Evolutionary conservation across 768 basidiomycete genomes (phyloP).

Genomic region (Holtermanniella nyarrowii): DNA sequence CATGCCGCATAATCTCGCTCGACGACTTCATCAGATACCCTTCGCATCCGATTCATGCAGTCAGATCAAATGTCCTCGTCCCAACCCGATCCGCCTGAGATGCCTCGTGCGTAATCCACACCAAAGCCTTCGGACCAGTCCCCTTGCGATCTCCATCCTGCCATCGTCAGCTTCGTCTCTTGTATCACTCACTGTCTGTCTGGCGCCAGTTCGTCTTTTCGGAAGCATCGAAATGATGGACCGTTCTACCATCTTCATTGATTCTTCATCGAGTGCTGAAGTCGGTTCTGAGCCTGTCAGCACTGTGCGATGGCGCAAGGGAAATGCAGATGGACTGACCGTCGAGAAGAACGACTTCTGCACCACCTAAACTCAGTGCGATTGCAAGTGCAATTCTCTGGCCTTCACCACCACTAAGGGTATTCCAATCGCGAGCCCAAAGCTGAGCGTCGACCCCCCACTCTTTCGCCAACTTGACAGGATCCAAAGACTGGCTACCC

Average conservation of each 20-base stretch:
- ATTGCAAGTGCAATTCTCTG: constrained; percentile 73
- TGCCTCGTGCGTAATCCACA: constrained; percentile 83
- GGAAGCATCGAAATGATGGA: constrained; percentile 50
- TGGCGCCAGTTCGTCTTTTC: constrained; percentile 23
- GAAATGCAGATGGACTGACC: constrained; percentile 22
- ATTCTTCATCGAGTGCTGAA: constrained; percentile 67
- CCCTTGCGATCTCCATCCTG: constrained; percentile 6
- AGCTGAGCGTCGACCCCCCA: constrained; percentile 62
- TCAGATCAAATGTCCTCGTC: constrained; percentile 45
- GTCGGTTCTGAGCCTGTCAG: constrained; percentile 63
- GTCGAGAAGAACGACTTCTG: constrained; percentile 58
- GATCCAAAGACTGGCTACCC: constrained; percentile 17
- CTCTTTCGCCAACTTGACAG: constrained; percentile 49
- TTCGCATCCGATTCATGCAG: too few species aligned
- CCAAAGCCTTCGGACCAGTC: constrained; percentile 50
- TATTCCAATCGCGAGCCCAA: constrained; percentile 71
- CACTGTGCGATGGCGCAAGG: background rate
- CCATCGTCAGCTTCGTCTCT: background rate
- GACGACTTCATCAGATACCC: too few species aligned
- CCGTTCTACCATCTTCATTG: constrained; percentile 58
- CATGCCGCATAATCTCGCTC: too few species aligned
- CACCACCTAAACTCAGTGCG: constrained; percentile 60
- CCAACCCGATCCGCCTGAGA: constrained; percentile 69
- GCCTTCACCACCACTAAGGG: constrained; percentile 73
- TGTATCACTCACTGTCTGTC: background rate